Evolutionary conservation across 352 stramenopile species (phyloP), one percentile per base, ranked within the genome.

Genomic region (Pythium sp.): DNA sequence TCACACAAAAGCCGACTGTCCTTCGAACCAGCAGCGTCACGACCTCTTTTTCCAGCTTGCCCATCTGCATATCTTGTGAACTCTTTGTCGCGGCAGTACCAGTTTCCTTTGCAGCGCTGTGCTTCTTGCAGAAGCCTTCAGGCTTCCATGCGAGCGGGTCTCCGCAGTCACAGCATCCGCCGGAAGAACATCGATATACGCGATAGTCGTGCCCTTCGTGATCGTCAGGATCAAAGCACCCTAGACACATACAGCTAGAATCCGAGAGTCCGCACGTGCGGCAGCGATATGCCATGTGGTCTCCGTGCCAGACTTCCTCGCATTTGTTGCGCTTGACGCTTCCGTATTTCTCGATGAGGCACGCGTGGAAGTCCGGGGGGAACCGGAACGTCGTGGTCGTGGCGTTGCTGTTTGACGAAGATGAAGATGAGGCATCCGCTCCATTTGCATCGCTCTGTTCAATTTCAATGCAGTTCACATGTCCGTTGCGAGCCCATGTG

Each of bases 261-360:
- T 95, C 87, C n/a, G 84, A 93, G 5, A 95, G 72, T 0, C 87
- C 87, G 69, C 87, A 95, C 12, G 87, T 95, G 4, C 82, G 73
- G 64, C 87, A 95, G 34, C 87, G 79, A 65, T 95, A 95, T 15
- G 87, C 87, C 84, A 95, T 95, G 72, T 95, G 87, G 72, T 93
- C 85, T 54, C 87, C 85, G 58, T 93, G 84, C 87, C 87, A 95
- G n/a, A 95, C 87, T 71, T 92, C 84, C 70, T 92, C 87, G 61
- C 87, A 94, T 75, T 94, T 94, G 62, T 77, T 82, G 6, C 79
- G 81, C 76, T 89, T 78, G 9, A 91, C 80, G 32, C 78, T 89
- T 58, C 84, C 87, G 67, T 91, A 93, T 14, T 72, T 67, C 3
- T 72, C 65, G 1, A 79, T 65, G 18, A 93, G 53, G 58, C 85